Evolutionary conservation across 495 filamentous ascomycete genomes (phyloP), one percentile per base, ranked within the genome.

Genomic region (Penicillium verhagenii): DNA sequence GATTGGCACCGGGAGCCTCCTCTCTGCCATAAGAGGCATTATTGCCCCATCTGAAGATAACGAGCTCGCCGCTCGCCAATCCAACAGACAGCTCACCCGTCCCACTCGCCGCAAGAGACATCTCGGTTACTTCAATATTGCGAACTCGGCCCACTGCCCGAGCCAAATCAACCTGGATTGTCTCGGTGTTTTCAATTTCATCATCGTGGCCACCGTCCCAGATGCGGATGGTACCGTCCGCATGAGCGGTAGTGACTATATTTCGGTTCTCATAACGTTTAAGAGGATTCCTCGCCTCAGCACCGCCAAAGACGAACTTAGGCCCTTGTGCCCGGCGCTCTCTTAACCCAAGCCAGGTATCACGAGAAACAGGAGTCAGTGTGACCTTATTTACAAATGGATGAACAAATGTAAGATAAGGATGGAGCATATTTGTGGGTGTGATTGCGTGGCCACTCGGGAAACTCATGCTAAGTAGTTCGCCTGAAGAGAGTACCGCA

Each of bases 181-280:
- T 80, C 11, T 77, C 77, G 23, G 82, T 77, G 63, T 97, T 97
- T 71, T 97, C 94, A 50, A 98, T 86, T 64, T 97, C 91, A 66
- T 97, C 94, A 6, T 82, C 87, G 59, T 93, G 85, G 0, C 95
- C 95, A 24, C 85, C 80, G 68, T 98, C 94, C 91, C 92, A 98
- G 10, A 97, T 72, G 6, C 91, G 78, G 9, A 97, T 72, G 1
- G 86, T 94, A 33, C 92, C 90, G 71, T 97, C 94, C 5, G 83
- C 89, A 67, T 97, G 92, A 0, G 88, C 84, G 4, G 88, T 90
- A 45, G 90, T 85, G 14, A 94, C 72, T 23, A 98, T 76, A 39
- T 91, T 95, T 19, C 94, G 81, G 53, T 82, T 76, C 56, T 96
- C 91, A 57, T 87, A 90, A 19, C 90, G 80, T 61, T 89, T 87